Base-by-base conservation (phyloP, 352 stramenopile species). In the Globisporangium megalacanthum region DNA sequence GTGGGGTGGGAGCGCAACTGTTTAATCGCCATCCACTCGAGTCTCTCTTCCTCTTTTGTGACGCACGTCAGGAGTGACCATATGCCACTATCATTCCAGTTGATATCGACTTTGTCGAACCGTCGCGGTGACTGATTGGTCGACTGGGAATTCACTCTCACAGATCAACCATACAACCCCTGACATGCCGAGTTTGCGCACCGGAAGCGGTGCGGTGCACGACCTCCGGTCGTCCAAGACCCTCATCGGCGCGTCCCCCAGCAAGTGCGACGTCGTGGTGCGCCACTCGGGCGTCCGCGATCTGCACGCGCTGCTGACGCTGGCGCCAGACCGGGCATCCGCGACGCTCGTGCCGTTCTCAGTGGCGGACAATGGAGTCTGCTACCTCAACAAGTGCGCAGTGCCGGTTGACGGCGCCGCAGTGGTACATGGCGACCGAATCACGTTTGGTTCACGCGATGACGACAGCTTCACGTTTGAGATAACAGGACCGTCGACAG, bases 251-350 rank as follows among this genome's bases (percentile, higher is more conserved):
- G 69, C 66, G 20, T 66, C 58, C 1, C 50, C 53, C 3, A 49
- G 59, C 20, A 86, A 77, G 20, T 91, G 81, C 52, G 79, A 89
- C 52, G 60, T 88, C 15, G 79, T 91, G 4, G 60, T 91, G 6
- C 54, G 60, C 0, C 58, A 56, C 11, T 49, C 61, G 1, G 68
- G 68, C 17, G 65, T 86, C 22, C 57, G 84, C 20, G 81, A 88
- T 20, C 67, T 84, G 0, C 79, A 89, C 45, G 77, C 79, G 10
- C 49, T 89, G 6, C 61, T 88, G 44, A 85, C 65, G 33, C 60
- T 92, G 1, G 61, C 70, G 1, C 39, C 45, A 22, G 62, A 76
- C 35, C 68, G 76, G 20, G 53, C 62, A 2, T 73, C 66, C 0
- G 75, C 66, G 6, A 84, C 60, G 19, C 52, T 91, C 44, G 68